phyloP scores from a whole-genome alignment of 106 monocot genomes.

The Amphibolis antarctica region DNA sequence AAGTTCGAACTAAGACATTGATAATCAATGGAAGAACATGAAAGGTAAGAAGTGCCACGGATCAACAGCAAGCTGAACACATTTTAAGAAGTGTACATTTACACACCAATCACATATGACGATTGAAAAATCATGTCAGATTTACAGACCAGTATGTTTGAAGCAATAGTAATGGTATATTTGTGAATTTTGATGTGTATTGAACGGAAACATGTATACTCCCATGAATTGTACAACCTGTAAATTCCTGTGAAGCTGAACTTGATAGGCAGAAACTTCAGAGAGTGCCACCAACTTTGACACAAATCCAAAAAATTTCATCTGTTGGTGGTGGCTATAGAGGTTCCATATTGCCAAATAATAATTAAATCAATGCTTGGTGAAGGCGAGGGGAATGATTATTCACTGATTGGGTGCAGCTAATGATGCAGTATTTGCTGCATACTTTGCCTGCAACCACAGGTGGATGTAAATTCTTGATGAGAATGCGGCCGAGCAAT shows the following conservation, averaged over 20 bases:
- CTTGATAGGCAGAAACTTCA: too few relatives aligned
- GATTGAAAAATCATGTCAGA: neutral
- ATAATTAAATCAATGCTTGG: too few relatives aligned
- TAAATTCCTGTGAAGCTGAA: too few relatives aligned
- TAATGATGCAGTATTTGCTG: slow-evolving; percentile 1
- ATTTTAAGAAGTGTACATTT: neutral
- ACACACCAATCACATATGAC: neutral
- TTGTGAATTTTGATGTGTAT: neutral
- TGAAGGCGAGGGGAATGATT: too few relatives aligned
- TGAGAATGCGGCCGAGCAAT: neutral
- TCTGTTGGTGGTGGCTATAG: too few relatives aligned
- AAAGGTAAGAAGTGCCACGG: neutral
- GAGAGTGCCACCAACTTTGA: too few relatives aligned
- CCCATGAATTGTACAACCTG: too few relatives aligned
- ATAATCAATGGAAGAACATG: neutral
- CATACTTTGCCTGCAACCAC: slow-evolving; percentile 3
- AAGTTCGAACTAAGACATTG: too few relatives aligned
- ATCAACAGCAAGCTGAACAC: neutral
- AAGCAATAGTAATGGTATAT: neutral
- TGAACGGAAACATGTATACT: too few relatives aligned
- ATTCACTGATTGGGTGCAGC: neutral
- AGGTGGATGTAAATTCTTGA: neutral
- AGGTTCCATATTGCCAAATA: too few relatives aligned
- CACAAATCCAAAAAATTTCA: too few relatives aligned
- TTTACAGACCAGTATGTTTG: neutral